phyloP scores from a whole-genome alignment of 2,329 filamentous ascomycete genomes.

The Verticillium albo-atrum region DNA sequence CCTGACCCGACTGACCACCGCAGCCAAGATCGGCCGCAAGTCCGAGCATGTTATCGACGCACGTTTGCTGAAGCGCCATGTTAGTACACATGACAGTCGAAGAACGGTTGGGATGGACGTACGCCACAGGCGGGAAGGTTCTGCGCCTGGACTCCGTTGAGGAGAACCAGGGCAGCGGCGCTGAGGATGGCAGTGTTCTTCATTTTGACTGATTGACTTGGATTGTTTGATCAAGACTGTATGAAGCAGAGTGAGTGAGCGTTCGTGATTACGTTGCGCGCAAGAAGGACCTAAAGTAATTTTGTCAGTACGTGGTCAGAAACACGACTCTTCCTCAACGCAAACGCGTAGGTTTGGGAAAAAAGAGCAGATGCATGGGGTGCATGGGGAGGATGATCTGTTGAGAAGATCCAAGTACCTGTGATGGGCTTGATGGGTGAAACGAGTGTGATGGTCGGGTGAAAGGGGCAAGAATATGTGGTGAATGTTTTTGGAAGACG shows the following conservation, averaged over 20 bases:
- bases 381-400: not conserved
- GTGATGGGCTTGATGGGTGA: not conserved
- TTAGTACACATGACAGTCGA: constrained; percentile 7
- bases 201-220: constrained; percentile 37
- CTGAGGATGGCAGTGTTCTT: constrained; percentile 38
- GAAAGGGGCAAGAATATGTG: not conserved
- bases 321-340: not conserved
- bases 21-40: constrained; percentile 41
- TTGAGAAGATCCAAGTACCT: not conserved
- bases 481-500: not conserved
- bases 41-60: constrained; percentile 45
- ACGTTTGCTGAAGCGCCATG: constrained; percentile 35
- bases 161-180: constrained; percentile 34
- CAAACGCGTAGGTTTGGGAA: not conserved
- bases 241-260: constrained; percentile 7
- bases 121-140: constrained; percentile 48
- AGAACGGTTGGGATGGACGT: constrained; percentile 23
- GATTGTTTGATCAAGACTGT: constrained; percentile 25
- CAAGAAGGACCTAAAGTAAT: not conserved
- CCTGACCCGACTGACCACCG: constrained; percentile 12
- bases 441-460: not conserved
- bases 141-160: constrained; percentile 32
- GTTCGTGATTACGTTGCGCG: not conserved
- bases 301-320: not conserved
- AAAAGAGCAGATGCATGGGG: no score